Conservation (phyloP, 345 rosid genomes). For the Theobroma cacao region DNA sequence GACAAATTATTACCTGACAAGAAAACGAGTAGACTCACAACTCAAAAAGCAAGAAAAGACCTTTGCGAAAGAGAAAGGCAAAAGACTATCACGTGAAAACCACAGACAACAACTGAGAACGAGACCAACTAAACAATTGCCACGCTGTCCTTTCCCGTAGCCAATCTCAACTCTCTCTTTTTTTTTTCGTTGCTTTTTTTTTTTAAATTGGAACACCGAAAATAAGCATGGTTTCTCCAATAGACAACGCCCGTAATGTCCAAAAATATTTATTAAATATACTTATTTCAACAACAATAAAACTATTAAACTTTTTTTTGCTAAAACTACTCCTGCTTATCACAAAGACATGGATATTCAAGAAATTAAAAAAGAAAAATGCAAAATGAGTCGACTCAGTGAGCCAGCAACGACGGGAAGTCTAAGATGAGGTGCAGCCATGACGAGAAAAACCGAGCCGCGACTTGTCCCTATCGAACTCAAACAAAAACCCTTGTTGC, state of each 20-base stretch:
- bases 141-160: neutral
- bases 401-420: conserved; percentile 11
- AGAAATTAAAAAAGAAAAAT: neutral
- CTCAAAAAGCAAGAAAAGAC: no score
- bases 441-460: conserved; percentile 77
- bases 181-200: neutral
- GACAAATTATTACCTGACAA: no score
- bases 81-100: neutral
- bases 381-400: conserved; percentile 10
- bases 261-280: neutral
- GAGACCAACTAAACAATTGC: neutral
- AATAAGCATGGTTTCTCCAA: neutral
- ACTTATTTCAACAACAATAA: neutral
- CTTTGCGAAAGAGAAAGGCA: no score
- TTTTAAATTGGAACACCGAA: neutral
- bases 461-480: conserved; percentile 70
- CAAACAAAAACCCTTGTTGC: conserved; percentile 90
- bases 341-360: neutral
- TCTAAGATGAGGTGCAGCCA: conserved; percentile 55
- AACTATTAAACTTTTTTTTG: no score
- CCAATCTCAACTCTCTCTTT: neutral
- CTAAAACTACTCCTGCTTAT: neutral
- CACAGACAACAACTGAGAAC: conserved; percentile 2
- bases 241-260: neutral
- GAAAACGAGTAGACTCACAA: no score